Percentiles rank a stretch among this genome's conserved stretches.
Evolutionary conservation across 2,329 filamentous ascomycete genomes (phyloP).

Genomic region (Lecanoromycetidae sp.): DNA sequence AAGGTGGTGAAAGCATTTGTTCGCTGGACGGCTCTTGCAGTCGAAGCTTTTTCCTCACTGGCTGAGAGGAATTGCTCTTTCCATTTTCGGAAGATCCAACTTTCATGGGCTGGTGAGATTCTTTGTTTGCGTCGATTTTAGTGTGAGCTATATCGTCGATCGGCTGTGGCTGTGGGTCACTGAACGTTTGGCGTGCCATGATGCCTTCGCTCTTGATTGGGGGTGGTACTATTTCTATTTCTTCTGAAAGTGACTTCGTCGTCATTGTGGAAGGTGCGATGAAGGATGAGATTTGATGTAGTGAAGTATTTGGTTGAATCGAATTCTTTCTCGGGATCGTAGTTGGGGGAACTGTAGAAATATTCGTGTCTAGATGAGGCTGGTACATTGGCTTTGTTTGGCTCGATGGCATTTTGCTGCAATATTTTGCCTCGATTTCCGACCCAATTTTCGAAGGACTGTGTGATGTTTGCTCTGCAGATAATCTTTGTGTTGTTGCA

Average conservation of each 20-base stretch:
- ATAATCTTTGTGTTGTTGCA: background rate
- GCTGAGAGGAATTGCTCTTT: background rate
- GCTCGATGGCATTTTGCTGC: too few relatives aligned
- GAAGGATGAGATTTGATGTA: too few relatives aligned
- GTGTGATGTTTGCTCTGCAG: background rate
- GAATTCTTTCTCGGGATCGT: too few relatives aligned
- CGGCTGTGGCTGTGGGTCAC: background rate
- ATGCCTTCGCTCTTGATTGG: background rate
- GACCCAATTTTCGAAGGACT: background rate
- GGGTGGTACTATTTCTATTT: too few relatives aligned
- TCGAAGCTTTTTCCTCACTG: constrained; percentile 9
- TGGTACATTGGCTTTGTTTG: too few relatives aligned
- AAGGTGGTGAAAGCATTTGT: background rate
- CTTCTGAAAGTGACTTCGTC: too few relatives aligned
- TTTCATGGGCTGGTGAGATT: background rate
- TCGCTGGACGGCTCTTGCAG: constrained; percentile 3
- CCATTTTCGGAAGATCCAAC: background rate
- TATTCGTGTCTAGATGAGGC: too few relatives aligned
- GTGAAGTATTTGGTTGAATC: too few relatives aligned
- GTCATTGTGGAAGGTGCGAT: too few relatives aligned
- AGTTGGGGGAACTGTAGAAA: background rate
- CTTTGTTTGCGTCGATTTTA: background rate
- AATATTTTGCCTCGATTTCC: background rate
- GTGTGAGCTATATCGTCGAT: background rate
- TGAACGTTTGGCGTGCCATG: background rate